Percentiles rank a stretch among this genome's conserved stretches.
phyloP scores from a whole-genome alignment of 78 protist species.

The Ministeria vibrans region DNA sequence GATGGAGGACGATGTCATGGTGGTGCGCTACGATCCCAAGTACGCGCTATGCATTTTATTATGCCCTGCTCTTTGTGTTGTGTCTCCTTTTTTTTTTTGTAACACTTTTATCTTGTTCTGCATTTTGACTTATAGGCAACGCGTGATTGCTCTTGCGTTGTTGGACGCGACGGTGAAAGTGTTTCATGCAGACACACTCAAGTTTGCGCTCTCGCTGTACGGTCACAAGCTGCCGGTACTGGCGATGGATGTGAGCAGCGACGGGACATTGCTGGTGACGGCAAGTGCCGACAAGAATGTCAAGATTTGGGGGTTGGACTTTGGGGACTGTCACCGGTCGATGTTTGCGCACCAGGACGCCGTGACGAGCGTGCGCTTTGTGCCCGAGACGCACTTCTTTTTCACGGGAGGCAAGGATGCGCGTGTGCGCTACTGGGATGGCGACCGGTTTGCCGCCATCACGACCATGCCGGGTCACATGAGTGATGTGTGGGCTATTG shows the following conservation, averaged over 20 bases:
- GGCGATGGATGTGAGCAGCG: slow-evolving; percentile 68
- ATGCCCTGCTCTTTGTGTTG: no score
- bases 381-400: slow-evolving; percentile 84
- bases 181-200: slow-evolving; percentile 73
- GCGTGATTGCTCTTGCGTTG: slow-evolving; percentile 71
- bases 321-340: slow-evolving; percentile 46
- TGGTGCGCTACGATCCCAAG: slow-evolving; percentile 40
- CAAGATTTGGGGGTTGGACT: slow-evolving; percentile 69
- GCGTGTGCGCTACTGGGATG: slow-evolving; percentile 64
- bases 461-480: slow-evolving; percentile 67
- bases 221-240: slow-evolving; percentile 96
- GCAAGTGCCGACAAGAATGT: slow-evolving; percentile 93
- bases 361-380: slow-evolving; percentile 63
- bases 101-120: no score
- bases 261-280: slow-evolving; percentile 71
- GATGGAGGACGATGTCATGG: slow-evolving; percentile 77
- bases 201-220: slow-evolving; percentile 84
- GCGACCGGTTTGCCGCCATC: slow-evolving; percentile 56
- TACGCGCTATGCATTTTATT: no score
- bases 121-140: no score
- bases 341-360: slow-evolving; percentile 86
- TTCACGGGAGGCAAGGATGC: slow-evolving; percentile 70
- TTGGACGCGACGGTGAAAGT: slow-evolving; percentile 79
- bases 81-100: no score
- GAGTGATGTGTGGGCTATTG: slow-evolving; percentile 55